These are phyloP conservation scores for Hsuehochloa calcarea DNA, from an alignment of 176 grass and related monocot species.

Conservation along the genomic window DNA sequence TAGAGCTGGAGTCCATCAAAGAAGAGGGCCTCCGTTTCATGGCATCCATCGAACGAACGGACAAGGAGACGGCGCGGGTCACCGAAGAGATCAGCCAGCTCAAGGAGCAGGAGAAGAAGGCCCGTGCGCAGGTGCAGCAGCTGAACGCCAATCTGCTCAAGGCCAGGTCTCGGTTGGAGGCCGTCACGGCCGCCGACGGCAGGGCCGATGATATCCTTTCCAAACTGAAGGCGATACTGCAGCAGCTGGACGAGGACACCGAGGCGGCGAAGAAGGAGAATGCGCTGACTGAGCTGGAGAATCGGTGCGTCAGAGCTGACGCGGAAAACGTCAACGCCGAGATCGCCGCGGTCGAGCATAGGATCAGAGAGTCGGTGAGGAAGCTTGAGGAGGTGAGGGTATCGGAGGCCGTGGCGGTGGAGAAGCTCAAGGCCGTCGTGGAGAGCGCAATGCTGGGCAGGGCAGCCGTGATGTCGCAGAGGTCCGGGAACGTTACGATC, in stretches of 20 bases:
- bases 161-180: constrained; percentile 42
- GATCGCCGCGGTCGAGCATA: constrained; percentile 28
- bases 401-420: constrained; percentile 47
- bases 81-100: constrained; percentile 38
- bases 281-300: constrained; percentile 38
- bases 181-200: constrained; percentile 46
- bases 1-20: constrained; percentile 54
- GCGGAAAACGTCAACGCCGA: constrained; percentile 25
- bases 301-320: background rate
- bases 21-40: constrained; percentile 53
- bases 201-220: constrained; percentile 41
- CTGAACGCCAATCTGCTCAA: constrained; percentile 62
- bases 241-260: constrained; percentile 47
- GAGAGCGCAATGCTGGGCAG: constrained; percentile 18
- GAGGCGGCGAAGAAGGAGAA: constrained; percentile 53
- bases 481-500: constrained; percentile 45
- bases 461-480: background rate
- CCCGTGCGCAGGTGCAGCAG: constrained; percentile 45
- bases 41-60: constrained; percentile 45
- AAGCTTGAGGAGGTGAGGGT: constrained; percentile 58
- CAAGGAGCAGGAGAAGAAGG: constrained; percentile 55
- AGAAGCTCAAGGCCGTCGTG: constrained; percentile 43
- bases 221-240: constrained; percentile 48
- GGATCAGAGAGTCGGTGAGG: constrained; percentile 33
- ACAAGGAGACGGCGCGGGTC: constrained; percentile 48